Conservation (phyloP, 306 rosid genomes). For the Ochetophila trinervis region DNA sequence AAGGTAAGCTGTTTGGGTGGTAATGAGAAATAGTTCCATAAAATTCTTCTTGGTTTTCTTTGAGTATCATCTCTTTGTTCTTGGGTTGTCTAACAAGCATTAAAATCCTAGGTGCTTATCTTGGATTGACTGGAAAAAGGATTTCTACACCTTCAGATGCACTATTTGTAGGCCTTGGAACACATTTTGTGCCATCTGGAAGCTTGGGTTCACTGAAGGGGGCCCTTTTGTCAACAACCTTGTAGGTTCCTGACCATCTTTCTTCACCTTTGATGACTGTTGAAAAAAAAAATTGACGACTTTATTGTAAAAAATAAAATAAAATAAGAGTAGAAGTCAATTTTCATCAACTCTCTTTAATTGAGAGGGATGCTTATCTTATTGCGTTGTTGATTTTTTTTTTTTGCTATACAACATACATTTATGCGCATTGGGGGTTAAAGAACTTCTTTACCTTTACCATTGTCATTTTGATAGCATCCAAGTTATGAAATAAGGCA, state of each 20-base stretch:
- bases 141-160: conserved; percentile 85
- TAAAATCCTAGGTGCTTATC: conserved; percentile 71
- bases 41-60: conserved; percentile 19
- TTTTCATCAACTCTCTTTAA: background rate
- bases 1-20: background rate
- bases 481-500: no score
- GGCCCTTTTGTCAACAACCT: conserved; percentile 69
- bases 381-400: background rate
- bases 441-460: background rate
- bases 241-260: conserved; percentile 49
- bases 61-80: conserved; percentile 10
- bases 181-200: conserved; percentile 90
- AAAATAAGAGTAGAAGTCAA: background rate
- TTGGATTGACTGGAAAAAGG: conserved; percentile 95
- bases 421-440: background rate
- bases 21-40: conserved; percentile 1
- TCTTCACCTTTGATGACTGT: background rate
- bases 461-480: no score
- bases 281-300: background rate
- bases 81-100: conserved; percentile 5
- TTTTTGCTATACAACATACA: background rate
- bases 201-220: conserved; percentile 76
- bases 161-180: conserved; percentile 80
- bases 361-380: background rate
- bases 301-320: no score